Base-by-base conservation (phyloP, 164 flowering plant genomes). In the Cinnamomum chago region DNA sequence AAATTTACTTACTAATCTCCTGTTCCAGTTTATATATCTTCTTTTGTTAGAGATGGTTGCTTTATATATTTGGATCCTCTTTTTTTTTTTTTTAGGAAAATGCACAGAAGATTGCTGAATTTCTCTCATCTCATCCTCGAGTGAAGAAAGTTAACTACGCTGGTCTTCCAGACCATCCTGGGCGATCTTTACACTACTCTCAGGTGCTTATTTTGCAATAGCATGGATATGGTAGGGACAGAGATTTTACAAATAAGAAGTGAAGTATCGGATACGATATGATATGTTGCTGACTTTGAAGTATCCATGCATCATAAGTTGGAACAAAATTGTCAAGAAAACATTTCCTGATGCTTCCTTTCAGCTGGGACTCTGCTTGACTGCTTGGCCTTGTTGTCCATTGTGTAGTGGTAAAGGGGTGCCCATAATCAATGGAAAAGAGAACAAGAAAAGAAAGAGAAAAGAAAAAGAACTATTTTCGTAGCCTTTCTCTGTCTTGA, bases 81-180 rank as follows among this genome's bases (percentile, higher is more conserved):
- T 22, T n/a, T 14, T 24, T 52, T 22, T 52, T 47, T 77, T 50
- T 73, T 70, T 77, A 95, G 98, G 97, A 91, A 13, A 96, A 91
- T 85, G 98, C 97, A 20, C 94, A 92, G 73, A 91, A 90, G 82
- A 91, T 96, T 76, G 98, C 99, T 64, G 95, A 94, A 68, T 96
- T 90, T 80, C 94, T 96, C 25, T 72, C 90, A 15, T 78, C 90
- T 70, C 94, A 96, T 83, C 95, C 97, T 28, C 84, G 85, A 69
- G 97, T 96, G 76, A 91, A 84, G 85, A 86, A 79, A 81, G 97
- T 96, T 22, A 85, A 90, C 81, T 96, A 94, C 84, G 97, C 98
- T 55, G 99, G 97, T 77, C 97, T 94, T 82, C 90, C 92, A 50
- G 83, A 50, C 76, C 98, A 96, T 86, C 97, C 97, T 68, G 95